Percentiles rank a stretch among this genome's conserved stretches.
phyloP scores from a whole-genome alignment of 169 alveolate genomes.

The Cystoisospora suis region DNA sequence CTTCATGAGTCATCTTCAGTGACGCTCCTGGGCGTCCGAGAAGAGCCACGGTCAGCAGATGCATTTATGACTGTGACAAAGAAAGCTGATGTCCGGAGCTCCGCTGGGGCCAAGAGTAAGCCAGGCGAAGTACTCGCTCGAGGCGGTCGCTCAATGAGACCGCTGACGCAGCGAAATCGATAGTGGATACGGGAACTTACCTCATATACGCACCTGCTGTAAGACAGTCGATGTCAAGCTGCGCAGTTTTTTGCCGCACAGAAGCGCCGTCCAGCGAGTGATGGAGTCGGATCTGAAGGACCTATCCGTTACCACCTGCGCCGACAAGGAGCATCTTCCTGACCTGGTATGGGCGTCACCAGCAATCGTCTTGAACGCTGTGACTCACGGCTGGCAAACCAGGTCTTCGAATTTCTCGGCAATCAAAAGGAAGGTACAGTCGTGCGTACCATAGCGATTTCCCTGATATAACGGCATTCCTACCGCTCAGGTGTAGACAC shows the following conservation, averaged over 20 bases:
- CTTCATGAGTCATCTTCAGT: background rate
- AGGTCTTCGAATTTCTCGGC: constrained; percentile 3
- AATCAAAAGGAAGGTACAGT: background rate
- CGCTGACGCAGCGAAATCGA: constrained; percentile 28
- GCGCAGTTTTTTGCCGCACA: background rate
- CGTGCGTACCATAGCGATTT: background rate
- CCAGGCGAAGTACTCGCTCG: background rate
- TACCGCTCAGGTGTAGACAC: background rate
- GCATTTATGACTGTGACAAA: background rate
- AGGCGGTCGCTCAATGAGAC: background rate
- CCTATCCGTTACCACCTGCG: constrained; percentile 46
- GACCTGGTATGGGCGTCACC: constrained; percentile 32
- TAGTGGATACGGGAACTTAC: constrained; percentile 67
- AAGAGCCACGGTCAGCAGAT: background rate
- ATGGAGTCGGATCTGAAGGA: constrained; percentile 52
- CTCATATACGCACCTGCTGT: constrained; percentile 67
- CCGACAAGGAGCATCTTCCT: constrained; percentile 57
- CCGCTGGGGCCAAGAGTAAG: background rate
- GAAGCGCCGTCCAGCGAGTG: constrained; percentile 29
- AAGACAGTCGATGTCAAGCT: background rate
- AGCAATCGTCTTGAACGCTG: background rate
- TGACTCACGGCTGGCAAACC: background rate
- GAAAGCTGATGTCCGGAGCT: background rate
- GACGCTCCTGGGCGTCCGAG: background rate
- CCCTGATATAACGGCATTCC: background rate